A percentile compares a stretch with the other conserved stretches of the same genome.
Conservation (phyloP, 1,284 basidiomycete genomes). For the Agaricales sp. region DNA sequence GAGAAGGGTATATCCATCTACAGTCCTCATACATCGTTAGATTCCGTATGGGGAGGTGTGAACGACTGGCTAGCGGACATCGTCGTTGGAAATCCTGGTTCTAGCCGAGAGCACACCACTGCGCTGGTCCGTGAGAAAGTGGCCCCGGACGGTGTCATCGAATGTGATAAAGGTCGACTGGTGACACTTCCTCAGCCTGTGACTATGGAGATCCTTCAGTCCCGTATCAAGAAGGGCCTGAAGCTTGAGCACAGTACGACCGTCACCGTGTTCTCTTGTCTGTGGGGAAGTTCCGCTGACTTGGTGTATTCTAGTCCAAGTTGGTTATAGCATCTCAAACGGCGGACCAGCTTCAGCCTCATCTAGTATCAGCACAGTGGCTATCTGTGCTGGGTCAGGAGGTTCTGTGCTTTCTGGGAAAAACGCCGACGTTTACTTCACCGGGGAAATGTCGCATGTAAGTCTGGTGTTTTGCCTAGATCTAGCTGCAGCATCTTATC, state of each 20-base stretch:
- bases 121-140: conserved; percentile 29
- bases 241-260: conserved; percentile 52
- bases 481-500: conserved; percentile 9
- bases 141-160: conserved; percentile 20
- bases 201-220: conserved; percentile 47
- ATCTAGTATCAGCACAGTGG: conserved; percentile 40
- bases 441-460: conserved; percentile 89
- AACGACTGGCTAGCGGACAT: conserved; percentile 74
- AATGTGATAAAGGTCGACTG: conserved; percentile 62
- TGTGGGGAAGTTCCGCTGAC: conserved; percentile 3
- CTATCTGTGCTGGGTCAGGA: conserved; percentile 82
- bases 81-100: conserved; percentile 16
- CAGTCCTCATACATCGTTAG: conserved; percentile 81
- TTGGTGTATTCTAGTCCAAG: conserved; percentile 51
- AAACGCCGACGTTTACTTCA: conserved; percentile 76
- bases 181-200: conserved; percentile 50
- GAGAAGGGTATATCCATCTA: conserved; percentile 82
- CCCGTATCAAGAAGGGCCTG: conserved; percentile 62
- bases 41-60: conserved; percentile 74
- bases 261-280: conserved; percentile 4
- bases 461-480: conserved; percentile 18
- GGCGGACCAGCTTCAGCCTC: conserved; percentile 13
- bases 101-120: conserved; percentile 17
- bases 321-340: conserved; percentile 40
- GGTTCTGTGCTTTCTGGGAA: conserved; percentile 62